Percentiles rank a stretch among this genome's conserved stretches.
Evolutionary conservation across 805 yeast species (phyloP).

Genomic region (Yamadazyma scolyti): DNA sequence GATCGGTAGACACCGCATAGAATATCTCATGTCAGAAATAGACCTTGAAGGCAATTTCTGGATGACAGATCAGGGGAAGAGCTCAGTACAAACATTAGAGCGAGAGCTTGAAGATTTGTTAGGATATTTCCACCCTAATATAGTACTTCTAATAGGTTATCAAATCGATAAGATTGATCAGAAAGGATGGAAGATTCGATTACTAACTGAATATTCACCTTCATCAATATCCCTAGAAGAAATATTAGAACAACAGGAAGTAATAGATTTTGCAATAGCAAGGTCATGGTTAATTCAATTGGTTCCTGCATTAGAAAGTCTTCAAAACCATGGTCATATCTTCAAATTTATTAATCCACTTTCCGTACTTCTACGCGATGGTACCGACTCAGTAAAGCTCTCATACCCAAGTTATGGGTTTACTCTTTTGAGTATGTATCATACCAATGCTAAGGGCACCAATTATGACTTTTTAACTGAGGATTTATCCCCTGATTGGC

Average conservation of each 20-base stretch:
- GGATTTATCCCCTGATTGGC: constrained; percentile 48
- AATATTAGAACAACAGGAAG: constrained; percentile 62
- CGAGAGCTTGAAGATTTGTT: constrained; percentile 64
- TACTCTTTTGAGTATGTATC: constrained; percentile 23
- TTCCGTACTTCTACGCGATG: constrained; percentile 33
- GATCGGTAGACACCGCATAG: constrained; percentile 35
- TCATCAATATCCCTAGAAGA: constrained; percentile 59
- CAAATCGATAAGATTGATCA: constrained; percentile 57
- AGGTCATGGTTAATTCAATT: constrained; percentile 86
- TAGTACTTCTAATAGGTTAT: constrained; percentile 65
- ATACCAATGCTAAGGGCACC: constrained; percentile 13
- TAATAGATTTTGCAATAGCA: constrained; percentile 68
- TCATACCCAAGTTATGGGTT: constrained; percentile 52
- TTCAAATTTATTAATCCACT: constrained; percentile 68
- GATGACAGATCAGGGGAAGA: constrained; percentile 69
- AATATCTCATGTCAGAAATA: constrained; percentile 65
- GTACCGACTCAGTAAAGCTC: constrained; percentile 41
- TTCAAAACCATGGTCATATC: constrained; percentile 80
- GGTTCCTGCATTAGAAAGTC: constrained; percentile 75
- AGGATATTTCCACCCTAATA: constrained; percentile 59
- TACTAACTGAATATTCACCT: constrained; percentile 61
- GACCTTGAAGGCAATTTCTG: constrained; percentile 64
- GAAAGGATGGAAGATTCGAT: constrained; percentile 60
- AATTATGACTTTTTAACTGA: constrained; percentile 6
- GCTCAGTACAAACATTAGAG: constrained; percentile 69